Conservation (phyloP, 345 rosid species). For the Eucalyptus pumila region DNA sequence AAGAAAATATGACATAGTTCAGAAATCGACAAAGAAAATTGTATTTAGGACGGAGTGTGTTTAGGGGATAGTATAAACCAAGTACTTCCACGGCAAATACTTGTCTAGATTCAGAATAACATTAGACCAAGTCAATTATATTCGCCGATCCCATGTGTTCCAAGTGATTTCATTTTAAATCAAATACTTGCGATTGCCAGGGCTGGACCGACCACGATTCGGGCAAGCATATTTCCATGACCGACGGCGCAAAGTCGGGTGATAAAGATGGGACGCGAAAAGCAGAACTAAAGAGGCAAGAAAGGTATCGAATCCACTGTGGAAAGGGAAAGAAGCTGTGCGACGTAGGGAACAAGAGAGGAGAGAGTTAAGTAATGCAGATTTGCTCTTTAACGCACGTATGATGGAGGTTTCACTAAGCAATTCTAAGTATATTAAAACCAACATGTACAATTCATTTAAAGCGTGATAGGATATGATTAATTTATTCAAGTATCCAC, state of each 20-base stretch:
- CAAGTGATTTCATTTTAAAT: background rate
- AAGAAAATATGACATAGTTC: too few species aligned
- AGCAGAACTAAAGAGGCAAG: background rate
- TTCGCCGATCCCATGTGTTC: accelerated
- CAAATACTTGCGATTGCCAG: background rate
- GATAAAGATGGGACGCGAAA: background rate
- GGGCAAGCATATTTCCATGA: background rate
- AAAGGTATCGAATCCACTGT: background rate
- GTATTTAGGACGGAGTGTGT: too few species aligned
- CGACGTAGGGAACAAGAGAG: background rate
- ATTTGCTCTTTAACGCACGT: background rate
- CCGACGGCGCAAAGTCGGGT: background rate
- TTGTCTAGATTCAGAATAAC: background rate
- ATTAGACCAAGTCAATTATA: background rate
- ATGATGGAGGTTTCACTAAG: background rate
- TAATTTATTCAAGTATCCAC: background rate
- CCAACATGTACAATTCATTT: background rate
- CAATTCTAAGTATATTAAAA: background rate
- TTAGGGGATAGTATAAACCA: accelerated
- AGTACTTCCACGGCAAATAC: background rate
- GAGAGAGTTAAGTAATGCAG: background rate
- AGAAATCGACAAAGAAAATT: too few species aligned
- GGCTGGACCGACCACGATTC: too few species aligned
- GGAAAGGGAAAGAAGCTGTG: background rate
- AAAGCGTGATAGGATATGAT: background rate